Evolutionary conservation across 2,329 filamentous ascomycete species (phyloP).

Genomic region (Pseudogymnoascus sp.): DNA sequence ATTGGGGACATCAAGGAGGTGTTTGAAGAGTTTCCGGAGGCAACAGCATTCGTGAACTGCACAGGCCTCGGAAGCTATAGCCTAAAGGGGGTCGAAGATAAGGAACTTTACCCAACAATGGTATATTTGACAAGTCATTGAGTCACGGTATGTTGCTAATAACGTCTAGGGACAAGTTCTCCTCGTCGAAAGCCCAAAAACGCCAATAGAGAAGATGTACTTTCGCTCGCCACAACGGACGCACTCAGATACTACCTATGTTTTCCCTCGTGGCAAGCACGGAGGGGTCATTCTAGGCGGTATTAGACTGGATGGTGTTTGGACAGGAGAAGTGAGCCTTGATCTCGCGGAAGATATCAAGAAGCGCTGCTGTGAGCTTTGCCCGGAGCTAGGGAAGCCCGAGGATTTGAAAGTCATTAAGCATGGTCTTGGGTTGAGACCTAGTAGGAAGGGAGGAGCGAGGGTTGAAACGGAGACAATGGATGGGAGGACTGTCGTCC

Average conservation of each 20-base stretch:
- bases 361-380: constrained; percentile 29
- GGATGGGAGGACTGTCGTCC: constrained; percentile 25
- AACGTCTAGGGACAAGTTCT: constrained; percentile 26
- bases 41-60: constrained; percentile 22
- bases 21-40: constrained; percentile 13
- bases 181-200: constrained; percentile 32
- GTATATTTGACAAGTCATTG: constrained; percentile 10
- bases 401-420: constrained; percentile 30
- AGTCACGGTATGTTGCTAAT: background rate
- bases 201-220: constrained; percentile 34
- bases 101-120: constrained; percentile 25
- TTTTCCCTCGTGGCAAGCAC: constrained; percentile 35
- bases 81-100: constrained; percentile 25
- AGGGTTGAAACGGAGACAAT: constrained; percentile 27
- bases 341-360: constrained; percentile 30
- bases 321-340: constrained; percentile 26
- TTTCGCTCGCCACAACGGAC: constrained; percentile 36
- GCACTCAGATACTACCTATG: constrained; percentile 36
- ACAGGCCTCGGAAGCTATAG: constrained; percentile 22
- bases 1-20: constrained; percentile 17
- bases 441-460: constrained; percentile 20
- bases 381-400: constrained; percentile 29
- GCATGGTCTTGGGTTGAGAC: constrained; percentile 30
- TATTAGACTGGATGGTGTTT: constrained; percentile 28
- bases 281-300: constrained; percentile 32